Percentiles rank a stretch among this genome's conserved stretches.
Conservation (phyloP, 2,329 filamentous ascomycete species). For the Talaromyces sp. region DNA sequence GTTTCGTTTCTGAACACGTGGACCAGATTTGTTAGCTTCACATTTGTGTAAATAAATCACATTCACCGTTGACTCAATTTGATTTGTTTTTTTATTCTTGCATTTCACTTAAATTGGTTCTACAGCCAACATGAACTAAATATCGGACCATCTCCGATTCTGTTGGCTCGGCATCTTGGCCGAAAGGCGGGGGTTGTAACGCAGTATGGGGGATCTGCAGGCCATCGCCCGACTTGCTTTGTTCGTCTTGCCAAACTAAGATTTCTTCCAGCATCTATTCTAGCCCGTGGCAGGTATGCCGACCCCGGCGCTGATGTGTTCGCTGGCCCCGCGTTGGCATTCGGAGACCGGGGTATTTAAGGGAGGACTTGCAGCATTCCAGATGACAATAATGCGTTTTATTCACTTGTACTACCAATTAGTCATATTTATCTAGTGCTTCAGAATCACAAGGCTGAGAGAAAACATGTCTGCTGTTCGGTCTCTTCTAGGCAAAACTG, state of each 20-base stretch:
- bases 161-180: background rate
- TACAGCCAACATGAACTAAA: background rate
- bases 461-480: background rate
- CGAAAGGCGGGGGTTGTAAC: background rate
- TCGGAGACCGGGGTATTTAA: background rate
- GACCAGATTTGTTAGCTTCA: background rate
- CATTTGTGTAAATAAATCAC: background rate
- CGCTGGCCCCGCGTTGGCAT: background rate
- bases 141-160: background rate
- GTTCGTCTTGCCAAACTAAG: background rate
- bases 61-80: background rate
- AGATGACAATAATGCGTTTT: background rate
- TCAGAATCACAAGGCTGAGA: background rate
- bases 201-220: background rate
- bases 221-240: background rate
- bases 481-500: slow-evolving; percentile 15
- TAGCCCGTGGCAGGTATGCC: background rate
- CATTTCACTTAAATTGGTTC: background rate
- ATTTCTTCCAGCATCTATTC: background rate
- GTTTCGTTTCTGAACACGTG: background rate
- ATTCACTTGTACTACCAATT: background rate
- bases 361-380: background rate
- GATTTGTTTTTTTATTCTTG: background rate
- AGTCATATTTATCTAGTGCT: background rate
- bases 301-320: background rate